Evolutionary conservation across 345 rosid genomes (phyloP).

Genomic region (Pugionium dolabratum): DNA sequence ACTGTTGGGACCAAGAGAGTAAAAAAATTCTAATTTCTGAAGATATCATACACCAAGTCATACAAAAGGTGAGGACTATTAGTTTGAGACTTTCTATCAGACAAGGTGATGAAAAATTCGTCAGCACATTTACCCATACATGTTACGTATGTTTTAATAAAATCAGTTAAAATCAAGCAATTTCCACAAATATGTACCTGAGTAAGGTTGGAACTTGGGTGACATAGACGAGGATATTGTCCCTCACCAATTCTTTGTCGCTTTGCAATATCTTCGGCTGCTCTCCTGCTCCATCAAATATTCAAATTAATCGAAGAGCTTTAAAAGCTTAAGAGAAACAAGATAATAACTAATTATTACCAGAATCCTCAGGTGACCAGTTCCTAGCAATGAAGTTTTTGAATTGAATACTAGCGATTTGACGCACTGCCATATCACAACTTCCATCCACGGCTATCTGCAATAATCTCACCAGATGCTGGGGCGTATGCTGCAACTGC

Average conservation of each 20-base stretch:
- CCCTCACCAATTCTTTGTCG: conserved; percentile 86
- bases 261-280: conserved; percentile 57
- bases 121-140: neutral
- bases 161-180: neutral
- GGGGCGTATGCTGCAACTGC: conserved; percentile 85
- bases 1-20: neutral
- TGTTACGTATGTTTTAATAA: conserved; percentile 2
- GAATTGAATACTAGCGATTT: conserved; percentile 94
- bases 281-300: conserved; percentile 55
- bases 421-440: conserved; percentile 87
- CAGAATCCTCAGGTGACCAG: conserved; percentile 73
- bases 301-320: neutral
- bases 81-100: neutral
- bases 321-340: neutral
- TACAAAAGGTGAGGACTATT: conserved; percentile 6
- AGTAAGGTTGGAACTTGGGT: conserved; percentile 88
- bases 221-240: conserved; percentile 80
- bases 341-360: conserved; percentile 5
- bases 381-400: conserved; percentile 92
- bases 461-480: conserved; percentile 88
- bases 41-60: neutral
- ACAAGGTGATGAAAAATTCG: conserved; percentile 9
- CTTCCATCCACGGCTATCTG: conserved; percentile 85
- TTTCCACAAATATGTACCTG: conserved; percentile 50
- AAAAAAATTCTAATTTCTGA: conserved; percentile 7